These are phyloP conservation scores for Lantana camara DNA, from an alignment of 257 asterid genomes.

Conservation along the genomic window DNA sequence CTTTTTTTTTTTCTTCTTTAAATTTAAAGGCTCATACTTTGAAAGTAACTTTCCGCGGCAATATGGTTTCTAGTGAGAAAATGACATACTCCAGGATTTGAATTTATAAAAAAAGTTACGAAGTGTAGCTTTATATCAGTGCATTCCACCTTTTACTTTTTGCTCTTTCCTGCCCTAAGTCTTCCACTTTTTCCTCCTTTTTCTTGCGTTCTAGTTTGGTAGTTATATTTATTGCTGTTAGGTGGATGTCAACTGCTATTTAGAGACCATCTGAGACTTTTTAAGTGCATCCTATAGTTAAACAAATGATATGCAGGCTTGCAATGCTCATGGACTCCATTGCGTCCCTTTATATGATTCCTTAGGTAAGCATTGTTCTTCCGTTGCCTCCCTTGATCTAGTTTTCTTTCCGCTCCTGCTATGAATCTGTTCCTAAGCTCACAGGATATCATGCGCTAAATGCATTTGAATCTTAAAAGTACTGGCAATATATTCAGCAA, in stretches of 20 bases:
- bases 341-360: constrained; percentile 80
- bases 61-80: constrained; percentile 10
- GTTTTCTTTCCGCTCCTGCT: neutral
- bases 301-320: constrained; percentile 55
- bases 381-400: constrained; percentile 1
- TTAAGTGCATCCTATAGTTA: constrained; percentile 18
- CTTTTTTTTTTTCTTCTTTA: constrained; percentile 2
- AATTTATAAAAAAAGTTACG: neutral
- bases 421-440: neutral
- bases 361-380: constrained; percentile 46
- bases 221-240: neutral
- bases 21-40: neutral
- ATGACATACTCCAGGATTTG: neutral
- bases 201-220: neutral
- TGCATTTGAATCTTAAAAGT: constrained; percentile 1
- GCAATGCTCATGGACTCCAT: constrained; percentile 74
- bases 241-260: neutral
- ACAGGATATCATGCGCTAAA: neutral
- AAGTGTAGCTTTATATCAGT: neutral
- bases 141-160: constrained; percentile 1
- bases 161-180: neutral
- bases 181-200: neutral
- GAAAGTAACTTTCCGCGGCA: neutral
- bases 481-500: neutral
- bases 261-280: constrained; percentile 4